Conservation (phyloP, 805 yeast species). For the Candida sakaeoensis region DNA sequence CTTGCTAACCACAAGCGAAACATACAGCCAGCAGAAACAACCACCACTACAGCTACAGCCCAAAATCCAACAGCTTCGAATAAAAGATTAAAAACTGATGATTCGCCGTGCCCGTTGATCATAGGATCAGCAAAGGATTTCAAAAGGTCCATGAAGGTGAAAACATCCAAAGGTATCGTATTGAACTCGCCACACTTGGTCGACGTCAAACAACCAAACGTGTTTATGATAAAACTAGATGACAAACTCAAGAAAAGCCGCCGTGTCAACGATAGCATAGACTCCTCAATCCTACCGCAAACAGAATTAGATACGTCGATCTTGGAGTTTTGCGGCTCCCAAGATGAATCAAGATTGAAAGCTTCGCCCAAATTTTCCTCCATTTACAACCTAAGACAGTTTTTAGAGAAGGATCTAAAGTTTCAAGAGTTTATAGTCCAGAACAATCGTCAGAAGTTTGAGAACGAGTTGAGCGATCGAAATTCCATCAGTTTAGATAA, state of each 20-base stretch:
- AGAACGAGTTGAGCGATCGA: conserved; percentile 11
- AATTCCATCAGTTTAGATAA: conserved; percentile 14
- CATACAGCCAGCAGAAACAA: neutral
- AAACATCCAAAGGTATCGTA: conserved; percentile 49
- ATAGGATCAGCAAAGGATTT: conserved; percentile 44
- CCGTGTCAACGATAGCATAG: conserved; percentile 10
- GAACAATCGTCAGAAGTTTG: conserved; percentile 12
- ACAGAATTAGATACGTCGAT: conserved; percentile 16
- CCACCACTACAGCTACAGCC: no score
- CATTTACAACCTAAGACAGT: conserved; percentile 52
- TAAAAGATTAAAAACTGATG: conserved; percentile 2
- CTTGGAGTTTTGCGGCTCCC: conserved; percentile 11
- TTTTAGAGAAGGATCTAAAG: conserved; percentile 51
- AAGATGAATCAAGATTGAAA: conserved; percentile 17
- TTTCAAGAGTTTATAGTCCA: conserved; percentile 32
- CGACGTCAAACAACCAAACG: conserved; percentile 32
- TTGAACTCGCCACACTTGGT: conserved; percentile 48
- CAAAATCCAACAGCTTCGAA: no score
- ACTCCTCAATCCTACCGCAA: conserved; percentile 16
- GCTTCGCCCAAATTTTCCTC: conserved; percentile 37
- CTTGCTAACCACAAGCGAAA: neutral
- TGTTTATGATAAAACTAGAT: conserved; percentile 12
- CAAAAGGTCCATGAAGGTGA: conserved; percentile 42
- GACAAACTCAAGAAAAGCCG: conserved; percentile 10
- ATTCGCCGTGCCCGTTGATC: conserved; percentile 30